Conservation (phyloP, 2,329 filamentous ascomycete genomes). For the Penicillium sp. region DNA sequence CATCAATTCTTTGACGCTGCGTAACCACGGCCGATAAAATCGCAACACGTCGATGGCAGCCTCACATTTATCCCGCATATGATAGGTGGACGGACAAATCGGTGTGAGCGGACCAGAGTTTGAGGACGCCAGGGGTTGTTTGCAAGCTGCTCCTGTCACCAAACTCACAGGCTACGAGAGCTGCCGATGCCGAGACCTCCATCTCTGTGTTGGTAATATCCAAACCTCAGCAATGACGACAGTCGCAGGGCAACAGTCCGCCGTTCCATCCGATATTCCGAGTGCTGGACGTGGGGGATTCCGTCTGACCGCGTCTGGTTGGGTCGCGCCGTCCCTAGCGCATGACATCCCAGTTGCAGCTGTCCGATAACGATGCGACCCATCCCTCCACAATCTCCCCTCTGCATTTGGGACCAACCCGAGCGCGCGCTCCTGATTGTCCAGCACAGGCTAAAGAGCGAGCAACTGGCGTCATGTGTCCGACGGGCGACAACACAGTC, state of each 20-base stretch:
- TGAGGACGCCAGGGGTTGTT: not conserved
- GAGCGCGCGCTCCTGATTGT: not conserved
- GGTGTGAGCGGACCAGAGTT: not conserved
- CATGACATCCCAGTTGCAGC: constrained; percentile 6
- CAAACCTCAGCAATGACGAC: constrained; percentile 5
- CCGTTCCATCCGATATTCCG: constrained; percentile 7
- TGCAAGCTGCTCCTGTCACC: not conserved
- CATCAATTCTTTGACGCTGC: not conserved
- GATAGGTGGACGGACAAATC: not conserved
- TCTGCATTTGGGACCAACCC: not conserved
- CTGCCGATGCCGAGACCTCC: constrained; percentile 2
- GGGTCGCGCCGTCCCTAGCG: constrained; percentile 16
- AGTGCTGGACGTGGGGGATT: constrained; percentile 1
- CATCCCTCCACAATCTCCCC: constrained; percentile 12
- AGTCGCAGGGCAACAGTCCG: constrained; percentile 1
- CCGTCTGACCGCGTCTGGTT: constrained; percentile 12
- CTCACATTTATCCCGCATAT: not conserved
- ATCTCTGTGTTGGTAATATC: not conserved
- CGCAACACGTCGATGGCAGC: not conserved
- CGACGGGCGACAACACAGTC: constrained; percentile 12
- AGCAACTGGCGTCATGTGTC: constrained; percentile 9
- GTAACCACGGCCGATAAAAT: not conserved
- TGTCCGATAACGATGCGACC: constrained; percentile 4
- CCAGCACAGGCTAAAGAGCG: not conserved
- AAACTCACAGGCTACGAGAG: not conserved